Percentiles rank a stretch among this genome's conserved stretches.
Conservation (phyloP, 495 filamentous ascomycete genomes). For the Elaphomyces granulatus region DNA sequence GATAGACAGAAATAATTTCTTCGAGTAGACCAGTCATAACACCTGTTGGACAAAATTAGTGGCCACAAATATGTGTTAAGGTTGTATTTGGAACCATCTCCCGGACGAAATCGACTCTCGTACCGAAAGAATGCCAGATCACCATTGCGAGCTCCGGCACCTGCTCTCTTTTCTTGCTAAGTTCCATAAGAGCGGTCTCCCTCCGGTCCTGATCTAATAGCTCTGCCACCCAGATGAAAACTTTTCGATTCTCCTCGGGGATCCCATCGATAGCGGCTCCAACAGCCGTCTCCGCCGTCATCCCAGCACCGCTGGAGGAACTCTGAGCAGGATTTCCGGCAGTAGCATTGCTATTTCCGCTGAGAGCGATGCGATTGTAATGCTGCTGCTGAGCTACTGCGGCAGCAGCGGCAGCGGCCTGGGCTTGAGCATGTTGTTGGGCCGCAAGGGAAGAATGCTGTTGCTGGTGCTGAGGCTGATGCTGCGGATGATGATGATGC, state of each 20-base stretch:
- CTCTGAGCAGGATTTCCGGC: conserved; percentile 24
- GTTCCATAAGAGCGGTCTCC: conserved; percentile 83
- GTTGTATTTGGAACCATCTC: conserved; percentile 7
- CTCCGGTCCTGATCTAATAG: conserved; percentile 74
- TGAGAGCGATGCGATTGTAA: conserved; percentile 60
- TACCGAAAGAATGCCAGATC: conserved; percentile 98
- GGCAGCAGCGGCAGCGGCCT: conserved; percentile 48
- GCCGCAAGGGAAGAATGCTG: conserved; percentile 34
- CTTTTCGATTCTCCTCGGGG: conserved; percentile 83
- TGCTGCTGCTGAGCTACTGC: conserved; percentile 62
- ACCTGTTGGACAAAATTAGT: conserved; percentile 37
- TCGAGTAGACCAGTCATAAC: conserved; percentile 97
- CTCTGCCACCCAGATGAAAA: conserved; percentile 86
- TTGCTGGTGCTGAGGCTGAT: conserved; percentile 29
- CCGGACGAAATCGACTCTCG: conserved; percentile 10
- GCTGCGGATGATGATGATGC: conserved; percentile 42
- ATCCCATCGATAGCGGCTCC: conserved; percentile 42
- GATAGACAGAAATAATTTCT: conserved; percentile 98
- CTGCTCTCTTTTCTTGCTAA: conserved; percentile 98
- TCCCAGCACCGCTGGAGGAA: conserved; percentile 22
- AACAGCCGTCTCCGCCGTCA: conserved; percentile 33
- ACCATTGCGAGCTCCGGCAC: conserved; percentile 94
- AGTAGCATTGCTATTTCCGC: conserved; percentile 29
- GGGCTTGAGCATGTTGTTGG: conserved; percentile 43
- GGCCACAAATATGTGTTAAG: conserved; percentile 5